Evolutionary conservation across 768 basidiomycete species (phyloP).

Genomic region (Kockovaella imperatae): DNA sequence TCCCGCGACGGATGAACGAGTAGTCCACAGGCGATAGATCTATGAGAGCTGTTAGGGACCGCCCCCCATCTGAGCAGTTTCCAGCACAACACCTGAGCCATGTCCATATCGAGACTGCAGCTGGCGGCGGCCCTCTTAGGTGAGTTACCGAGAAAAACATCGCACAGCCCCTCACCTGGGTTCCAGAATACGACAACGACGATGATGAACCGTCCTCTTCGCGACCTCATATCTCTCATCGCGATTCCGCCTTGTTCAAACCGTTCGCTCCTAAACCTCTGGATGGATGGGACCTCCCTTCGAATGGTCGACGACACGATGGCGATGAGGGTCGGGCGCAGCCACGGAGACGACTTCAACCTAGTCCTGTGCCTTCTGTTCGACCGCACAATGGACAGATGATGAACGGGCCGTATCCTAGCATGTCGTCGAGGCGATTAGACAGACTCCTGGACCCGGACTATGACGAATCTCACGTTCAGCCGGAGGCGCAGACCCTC

Average conservation of each 20-base stretch:
- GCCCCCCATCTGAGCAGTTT: too few relatives aligned
- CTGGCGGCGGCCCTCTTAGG: not conserved
- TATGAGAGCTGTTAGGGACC: too few relatives aligned
- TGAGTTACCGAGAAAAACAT: not conserved
- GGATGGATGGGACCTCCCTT: slow-evolving; percentile 26
- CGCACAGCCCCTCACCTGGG: not conserved
- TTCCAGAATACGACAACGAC: slow-evolving; percentile 2
- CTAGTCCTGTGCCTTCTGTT: not conserved
- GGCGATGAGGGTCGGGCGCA: too few relatives aligned
- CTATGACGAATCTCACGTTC: too few relatives aligned
- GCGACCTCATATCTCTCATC: not conserved
- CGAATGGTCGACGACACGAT: slow-evolving; percentile 14
- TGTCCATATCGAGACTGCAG: slow-evolving; percentile 1
- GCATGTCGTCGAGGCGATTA: not conserved
- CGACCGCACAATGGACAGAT: not conserved
- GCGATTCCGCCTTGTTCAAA: not conserved
- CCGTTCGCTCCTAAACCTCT: not conserved
- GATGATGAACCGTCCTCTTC: not conserved
- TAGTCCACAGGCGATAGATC: too few relatives aligned
- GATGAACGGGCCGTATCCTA: not conserved
- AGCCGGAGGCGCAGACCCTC: not conserved
- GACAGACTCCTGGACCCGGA: too few relatives aligned
- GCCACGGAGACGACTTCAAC: not conserved
- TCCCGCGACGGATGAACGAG: too few relatives aligned
- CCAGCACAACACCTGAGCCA: not conserved